Conservation (phyloP, 768 basidiomycete genomes). For the Trametes meyenii region DNA sequence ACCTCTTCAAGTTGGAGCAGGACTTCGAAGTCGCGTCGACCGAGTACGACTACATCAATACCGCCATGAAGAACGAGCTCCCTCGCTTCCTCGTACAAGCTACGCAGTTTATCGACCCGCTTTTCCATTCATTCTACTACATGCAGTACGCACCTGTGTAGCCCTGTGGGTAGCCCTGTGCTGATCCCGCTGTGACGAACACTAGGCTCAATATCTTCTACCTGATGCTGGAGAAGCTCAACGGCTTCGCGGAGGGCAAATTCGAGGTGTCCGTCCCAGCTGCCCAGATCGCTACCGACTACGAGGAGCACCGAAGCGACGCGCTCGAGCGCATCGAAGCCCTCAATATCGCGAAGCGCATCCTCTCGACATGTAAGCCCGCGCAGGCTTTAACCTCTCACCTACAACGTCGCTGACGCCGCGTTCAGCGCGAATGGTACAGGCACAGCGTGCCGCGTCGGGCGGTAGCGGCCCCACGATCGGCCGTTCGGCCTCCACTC, state of each 20-base stretch:
- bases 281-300: slow-evolving; percentile 73
- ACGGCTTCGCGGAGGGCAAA: slow-evolving; percentile 78
- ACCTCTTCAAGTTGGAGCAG: slow-evolving; percentile 97
- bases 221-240: slow-evolving; percentile 91
- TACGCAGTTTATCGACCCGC: slow-evolving; percentile 89
- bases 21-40: slow-evolving; percentile 91
- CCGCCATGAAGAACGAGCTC: slow-evolving; percentile 85
- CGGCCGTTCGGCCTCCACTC: slow-evolving; percentile 27
- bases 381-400: not conserved
- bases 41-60: slow-evolving; percentile 94
- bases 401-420: not conserved
- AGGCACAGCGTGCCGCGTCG: slow-evolving; percentile 46
- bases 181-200: not conserved
- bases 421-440: slow-evolving; percentile 65
- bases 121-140: slow-evolving; percentile 99
- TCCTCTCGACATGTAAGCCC: slow-evolving; percentile 80
- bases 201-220: slow-evolving; percentile 90
- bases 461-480: slow-evolving; percentile 18
- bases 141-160: slow-evolving; percentile 81
- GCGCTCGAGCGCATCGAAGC: slow-evolving; percentile 78
- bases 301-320: slow-evolving; percentile 83
- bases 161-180: not conserved
- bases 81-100: slow-evolving; percentile 90
- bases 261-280: slow-evolving; percentile 69
- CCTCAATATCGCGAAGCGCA: slow-evolving; percentile 79